Evolutionary conservation across 75 land plant genomes (phyloP).

Genomic region (Larix kaempferi): DNA sequence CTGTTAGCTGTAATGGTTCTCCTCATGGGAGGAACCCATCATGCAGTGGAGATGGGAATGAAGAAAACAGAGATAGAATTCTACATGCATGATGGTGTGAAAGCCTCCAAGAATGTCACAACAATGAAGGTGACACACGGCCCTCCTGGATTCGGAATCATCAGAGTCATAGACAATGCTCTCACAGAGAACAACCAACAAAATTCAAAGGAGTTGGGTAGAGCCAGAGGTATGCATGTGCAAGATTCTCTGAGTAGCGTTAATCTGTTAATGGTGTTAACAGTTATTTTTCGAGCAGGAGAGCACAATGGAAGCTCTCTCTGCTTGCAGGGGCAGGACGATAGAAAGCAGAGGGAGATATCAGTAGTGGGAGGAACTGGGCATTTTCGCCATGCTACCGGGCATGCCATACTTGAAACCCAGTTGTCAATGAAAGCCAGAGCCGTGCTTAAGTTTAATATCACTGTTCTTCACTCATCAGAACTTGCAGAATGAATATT

Average conservation of each 20-base stretch:
- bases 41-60: background rate
- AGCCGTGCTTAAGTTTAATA: slow-evolving; percentile 5
- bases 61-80: slow-evolving; percentile 3
- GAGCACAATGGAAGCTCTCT: slow-evolving; percentile 17
- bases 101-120: background rate
- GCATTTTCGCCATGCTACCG: slow-evolving; percentile 14
- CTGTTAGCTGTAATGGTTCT: background rate
- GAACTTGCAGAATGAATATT: too few relatives aligned
- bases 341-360: slow-evolving; percentile 19
- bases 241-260: slow-evolving; percentile 1
- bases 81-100: slow-evolving; percentile 5
- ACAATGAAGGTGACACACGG: slow-evolving; percentile 2
- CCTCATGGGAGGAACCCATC: background rate
- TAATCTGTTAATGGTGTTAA: slow-evolving; percentile 10
- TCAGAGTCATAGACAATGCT: slow-evolving; percentile 19
- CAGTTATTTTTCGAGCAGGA: slow-evolving; percentile 5
- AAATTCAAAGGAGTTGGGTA: slow-evolving; percentile 18
- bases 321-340: slow-evolving; percentile 16
- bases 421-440: background rate
- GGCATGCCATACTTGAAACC: slow-evolving; percentile 20
- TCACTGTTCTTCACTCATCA: slow-evolving; percentile 9
- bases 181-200: slow-evolving; percentile 19
- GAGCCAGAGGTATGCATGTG: slow-evolving; percentile 19
- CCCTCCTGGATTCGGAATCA: slow-evolving; percentile 13
- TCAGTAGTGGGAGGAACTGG: slow-evolving; percentile 36